Evolutionary conservation across 768 basidiomycete genomes (phyloP).

Genomic region (Rickenella mellea): DNA sequence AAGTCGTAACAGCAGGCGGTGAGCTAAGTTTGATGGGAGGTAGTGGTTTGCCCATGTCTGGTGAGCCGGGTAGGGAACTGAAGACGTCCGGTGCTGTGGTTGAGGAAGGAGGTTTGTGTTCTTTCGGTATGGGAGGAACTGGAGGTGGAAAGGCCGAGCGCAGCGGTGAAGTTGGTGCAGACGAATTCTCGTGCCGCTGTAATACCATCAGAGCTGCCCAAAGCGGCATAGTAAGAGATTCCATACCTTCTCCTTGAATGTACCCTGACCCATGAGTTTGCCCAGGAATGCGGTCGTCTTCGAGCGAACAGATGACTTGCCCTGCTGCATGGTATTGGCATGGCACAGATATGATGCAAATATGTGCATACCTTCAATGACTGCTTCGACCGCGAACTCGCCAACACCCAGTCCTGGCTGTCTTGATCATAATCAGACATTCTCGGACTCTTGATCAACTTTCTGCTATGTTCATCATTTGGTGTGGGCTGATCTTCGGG

Average conservation of each 20-base stretch:
- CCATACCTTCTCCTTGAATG: slow-evolving; percentile 62
- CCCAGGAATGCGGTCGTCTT: slow-evolving; percentile 79
- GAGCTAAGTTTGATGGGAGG: slow-evolving; percentile 41
- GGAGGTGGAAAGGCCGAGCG: slow-evolving; percentile 28
- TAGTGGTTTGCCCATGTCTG: slow-evolving; percentile 48
- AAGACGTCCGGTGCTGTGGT: slow-evolving; percentile 47
- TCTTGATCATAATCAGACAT: neutral
- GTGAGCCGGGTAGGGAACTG: slow-evolving; percentile 20
- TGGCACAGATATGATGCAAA: too few species aligned
- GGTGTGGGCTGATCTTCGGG: neutral
- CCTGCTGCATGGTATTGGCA: too few species aligned
- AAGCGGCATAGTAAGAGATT: too few species aligned
- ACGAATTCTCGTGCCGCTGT: too few species aligned
- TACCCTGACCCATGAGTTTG: slow-evolving; percentile 64
- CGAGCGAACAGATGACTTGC: slow-evolving; percentile 58
- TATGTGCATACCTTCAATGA: neutral
- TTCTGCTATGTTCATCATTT: neutral
- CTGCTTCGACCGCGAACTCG: slow-evolving; percentile 35
- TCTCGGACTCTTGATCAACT: neutral
- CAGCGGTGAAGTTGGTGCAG: slow-evolving; percentile 14
- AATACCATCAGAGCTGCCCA: too few species aligned
- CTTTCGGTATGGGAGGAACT: slow-evolving; percentile 39
- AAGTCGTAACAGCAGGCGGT: slow-evolving; percentile 25
- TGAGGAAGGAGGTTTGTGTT: slow-evolving; percentile 22
- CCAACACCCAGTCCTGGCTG: slow-evolving; percentile 37